A percentile compares a stretch with the other conserved stretches of the same genome.
Evolutionary conservation across 257 asterid species (phyloP).

Genomic region (Jacaranda mimosifolia): DNA sequence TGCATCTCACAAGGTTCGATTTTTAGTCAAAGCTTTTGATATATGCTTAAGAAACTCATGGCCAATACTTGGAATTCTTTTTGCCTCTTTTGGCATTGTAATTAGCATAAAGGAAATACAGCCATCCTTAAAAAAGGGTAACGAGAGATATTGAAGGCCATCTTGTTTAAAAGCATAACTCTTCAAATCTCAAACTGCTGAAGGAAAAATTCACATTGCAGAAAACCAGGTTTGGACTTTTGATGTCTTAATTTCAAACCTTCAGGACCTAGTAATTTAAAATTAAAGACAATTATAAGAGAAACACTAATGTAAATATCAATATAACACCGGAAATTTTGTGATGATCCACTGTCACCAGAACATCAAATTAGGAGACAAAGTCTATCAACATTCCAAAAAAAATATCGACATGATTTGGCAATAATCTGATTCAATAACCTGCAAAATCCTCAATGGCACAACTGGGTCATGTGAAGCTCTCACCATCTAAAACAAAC

Average conservation of each 20-base stretch:
- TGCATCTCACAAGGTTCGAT: background rate
- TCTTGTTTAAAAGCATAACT: background rate
- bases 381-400: slow-evolving; percentile 21
- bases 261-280: background rate
- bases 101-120: background rate
- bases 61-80: background rate
- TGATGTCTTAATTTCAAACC: background rate
- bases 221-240: slow-evolving; percentile 6
- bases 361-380: background rate
- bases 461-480: slow-evolving; percentile 1
- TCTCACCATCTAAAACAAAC: background rate
- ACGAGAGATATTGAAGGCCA: background rate
- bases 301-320: slow-evolving; percentile 5
- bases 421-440: slow-evolving; percentile 5
- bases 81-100: slow-evolving; percentile 12
- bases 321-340: slow-evolving; percentile 12
- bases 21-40: background rate
- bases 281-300: background rate
- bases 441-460: background rate
- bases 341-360: background rate
- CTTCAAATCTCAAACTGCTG: background rate
- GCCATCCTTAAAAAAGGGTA: background rate
- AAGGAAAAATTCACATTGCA: background rate
- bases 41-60: slow-evolving; percentile 14
- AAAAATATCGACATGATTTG: background rate